phyloP scores from a whole-genome alignment of 345 rosid species.

The Schrenkiella parvula region DNA sequence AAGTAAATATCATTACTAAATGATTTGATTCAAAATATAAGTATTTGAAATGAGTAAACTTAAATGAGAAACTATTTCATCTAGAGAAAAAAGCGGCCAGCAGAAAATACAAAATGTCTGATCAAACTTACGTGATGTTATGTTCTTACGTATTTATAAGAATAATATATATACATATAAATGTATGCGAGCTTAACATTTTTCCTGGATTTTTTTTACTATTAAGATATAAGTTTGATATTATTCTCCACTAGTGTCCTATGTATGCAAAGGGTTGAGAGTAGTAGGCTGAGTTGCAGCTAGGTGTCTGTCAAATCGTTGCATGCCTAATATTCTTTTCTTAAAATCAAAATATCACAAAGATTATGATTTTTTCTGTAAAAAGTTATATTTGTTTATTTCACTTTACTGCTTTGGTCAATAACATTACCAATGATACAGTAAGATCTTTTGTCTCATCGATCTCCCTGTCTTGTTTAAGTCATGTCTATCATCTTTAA shows the following conservation, averaged over 20 bases:
- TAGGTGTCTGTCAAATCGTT: conserved; percentile 25
- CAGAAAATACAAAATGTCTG: neutral
- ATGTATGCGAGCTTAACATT: neutral
- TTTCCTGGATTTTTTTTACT: neutral
- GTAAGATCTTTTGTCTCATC: conserved; percentile 12
- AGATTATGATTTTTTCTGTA: conserved; percentile 1
- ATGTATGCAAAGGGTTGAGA: neutral
- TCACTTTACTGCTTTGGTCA: conserved; percentile 20
- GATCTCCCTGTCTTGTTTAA: conserved; percentile 9
- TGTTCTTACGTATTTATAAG: neutral
- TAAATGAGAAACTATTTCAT: neutral
- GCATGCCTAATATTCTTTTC: conserved; percentile 25
- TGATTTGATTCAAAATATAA: neutral
- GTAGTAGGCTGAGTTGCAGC: neutral
- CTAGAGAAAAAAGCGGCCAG: neutral
- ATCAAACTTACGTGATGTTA: neutral
- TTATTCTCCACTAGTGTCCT: neutral
- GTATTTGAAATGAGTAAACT: neutral
- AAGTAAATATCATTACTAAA: neutral
- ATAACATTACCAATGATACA: conserved; percentile 9
- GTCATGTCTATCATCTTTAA: neutral
- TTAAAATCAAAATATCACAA: neutral
- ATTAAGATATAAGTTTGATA: neutral
- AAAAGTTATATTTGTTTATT: conserved; percentile 7
- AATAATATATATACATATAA: neutral